A percentile compares a stretch with the other conserved stretches of the same genome.
Conservation (phyloP, 2,329 filamentous ascomycete genomes). For the Rhynchosporium graminicola region DNA sequence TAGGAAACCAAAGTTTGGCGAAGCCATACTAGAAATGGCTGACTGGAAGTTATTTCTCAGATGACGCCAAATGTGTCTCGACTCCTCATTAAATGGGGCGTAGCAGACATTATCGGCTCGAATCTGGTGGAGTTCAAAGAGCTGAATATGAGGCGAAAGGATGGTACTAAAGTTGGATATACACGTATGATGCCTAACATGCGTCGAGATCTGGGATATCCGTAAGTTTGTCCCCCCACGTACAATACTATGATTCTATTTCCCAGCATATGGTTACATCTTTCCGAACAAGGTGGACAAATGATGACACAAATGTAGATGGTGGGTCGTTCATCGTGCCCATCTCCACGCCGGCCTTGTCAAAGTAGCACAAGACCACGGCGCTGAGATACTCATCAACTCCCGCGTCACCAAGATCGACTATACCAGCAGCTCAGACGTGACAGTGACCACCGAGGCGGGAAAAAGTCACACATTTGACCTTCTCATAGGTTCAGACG, state of each 20-base stretch:
- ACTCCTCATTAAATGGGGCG: conserved; percentile 26
- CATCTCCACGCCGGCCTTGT: conserved; percentile 48
- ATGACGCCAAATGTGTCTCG: conserved; percentile 29
- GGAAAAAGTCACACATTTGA: conserved; percentile 41
- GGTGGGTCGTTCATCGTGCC: conserved; percentile 50
- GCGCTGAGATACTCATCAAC: conserved; percentile 43
- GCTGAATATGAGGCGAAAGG: conserved; percentile 23
- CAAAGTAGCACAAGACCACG: conserved; percentile 42
- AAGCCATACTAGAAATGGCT: not conserved
- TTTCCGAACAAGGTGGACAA: not conserved
- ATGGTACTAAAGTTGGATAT: conserved; percentile 26
- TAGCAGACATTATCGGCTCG: conserved; percentile 22
- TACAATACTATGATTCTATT: not conserved
- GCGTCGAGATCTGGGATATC: conserved; percentile 12
- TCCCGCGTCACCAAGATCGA: conserved; percentile 42
- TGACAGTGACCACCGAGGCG: conserved; percentile 39
- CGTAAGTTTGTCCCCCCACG: not conserved
- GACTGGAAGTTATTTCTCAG: not conserved
- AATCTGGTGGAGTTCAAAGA: conserved; percentile 26
- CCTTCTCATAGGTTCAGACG: conserved; percentile 44
- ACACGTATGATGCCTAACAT: conserved; percentile 24
- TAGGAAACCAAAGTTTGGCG: not conserved
- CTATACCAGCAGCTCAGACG: conserved; percentile 32
- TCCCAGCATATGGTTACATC: not conserved
- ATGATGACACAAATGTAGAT: conserved; percentile 26